Base-by-base conservation (phyloP, 768 basidiomycete genomes). In the Psilocybe sp. region DNA sequence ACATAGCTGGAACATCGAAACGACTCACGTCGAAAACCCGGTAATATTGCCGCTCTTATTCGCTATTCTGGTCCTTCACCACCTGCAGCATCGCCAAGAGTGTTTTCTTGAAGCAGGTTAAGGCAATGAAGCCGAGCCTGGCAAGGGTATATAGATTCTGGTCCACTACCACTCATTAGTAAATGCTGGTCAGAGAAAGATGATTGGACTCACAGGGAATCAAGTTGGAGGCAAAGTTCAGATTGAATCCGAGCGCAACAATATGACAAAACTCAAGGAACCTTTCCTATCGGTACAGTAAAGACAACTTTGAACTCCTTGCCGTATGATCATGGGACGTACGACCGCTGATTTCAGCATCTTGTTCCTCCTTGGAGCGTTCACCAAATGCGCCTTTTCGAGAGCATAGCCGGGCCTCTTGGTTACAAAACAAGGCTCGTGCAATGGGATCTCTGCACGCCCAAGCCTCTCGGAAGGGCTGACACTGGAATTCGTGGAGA, bases 61-160 rank as follows among this genome's bases (percentile, higher is more conserved):
- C 15, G 20, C 15, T 13, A 37, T 52, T 50, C 42, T 57, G 45
- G 38, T 19, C n/a, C 18, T 54, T 40, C 4, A 57, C 46, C 15
- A 51, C 18, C 18, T 15, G 19, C 12, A 57, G 46, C 33, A 57
- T 37, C 12, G 42, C 23, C 42, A 36, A 36, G 28, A 57, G 56
- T 18, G 38, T 49, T 14, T 11, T 28, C 41, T 46, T 54, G 4
- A 53, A 54, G 38, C 56, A 54, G 5, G 56, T 54, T 11, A 54
- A 20, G 11, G 56, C 56, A 37, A 57, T 52, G 46, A 57, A 54
- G 11, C 46, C 41, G 42, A 54, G 46, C 39, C 28, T 51, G 34
- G 51, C 44, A 4, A 52, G 40, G 5, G 50, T 49, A 35, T 52
- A 43, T 33, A 54, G 44, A 52, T 44, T 48, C 19, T 43, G 42